Base-by-base conservation (phyloP, 257 asterid genomes). In the Solanum habrochaites region DNA sequence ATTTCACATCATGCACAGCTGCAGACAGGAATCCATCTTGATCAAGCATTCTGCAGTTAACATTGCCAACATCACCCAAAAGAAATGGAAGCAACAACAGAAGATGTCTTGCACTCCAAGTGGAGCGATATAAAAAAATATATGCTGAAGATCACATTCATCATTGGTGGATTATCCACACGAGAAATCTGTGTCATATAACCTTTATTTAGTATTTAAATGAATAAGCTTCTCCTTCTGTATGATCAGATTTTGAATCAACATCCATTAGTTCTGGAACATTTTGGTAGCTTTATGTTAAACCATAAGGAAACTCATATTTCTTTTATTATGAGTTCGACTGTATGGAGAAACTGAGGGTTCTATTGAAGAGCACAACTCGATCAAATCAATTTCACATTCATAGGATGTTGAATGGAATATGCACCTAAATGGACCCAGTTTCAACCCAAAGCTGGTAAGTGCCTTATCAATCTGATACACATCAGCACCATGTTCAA, bases 1-100 rank as follows among this genome's bases (percentile, higher is more conserved):
- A 97, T 74, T 97, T 97, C 52, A 94, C 89, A 18, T 98, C 99
- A 15, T 97, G 95, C 82, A 96, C 98, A 85, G 93, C 20, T 14
- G 98, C 98, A 91, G 94, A 98, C 64, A 98, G 98, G 89, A 97
- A 96, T 21, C 99, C 99, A 66, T 95, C 99, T 85, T 95, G 98
- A 90, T 97, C 99, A 82, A 97, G 92, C 92, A 97, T 90, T 88
- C 99, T 97, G 90, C 92, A 87, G 25, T 32, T 49, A 1, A 40
- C 32, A 74, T 40, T 13, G 20, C 56, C 82, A 74, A 74, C 58
- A 74, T 40, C 82, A 74, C 32, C 82, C 81, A 37, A 72, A 37
- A 74, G 56, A 74, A 74, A 74, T 74, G 56, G 31, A 72, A 37
- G 81, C 27, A 74, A 74, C 56, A 12, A n/a, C 47, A 39, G 58